Conservation (phyloP, 768 basidiomycete species). For the Hygrocybe punicea region DNA sequence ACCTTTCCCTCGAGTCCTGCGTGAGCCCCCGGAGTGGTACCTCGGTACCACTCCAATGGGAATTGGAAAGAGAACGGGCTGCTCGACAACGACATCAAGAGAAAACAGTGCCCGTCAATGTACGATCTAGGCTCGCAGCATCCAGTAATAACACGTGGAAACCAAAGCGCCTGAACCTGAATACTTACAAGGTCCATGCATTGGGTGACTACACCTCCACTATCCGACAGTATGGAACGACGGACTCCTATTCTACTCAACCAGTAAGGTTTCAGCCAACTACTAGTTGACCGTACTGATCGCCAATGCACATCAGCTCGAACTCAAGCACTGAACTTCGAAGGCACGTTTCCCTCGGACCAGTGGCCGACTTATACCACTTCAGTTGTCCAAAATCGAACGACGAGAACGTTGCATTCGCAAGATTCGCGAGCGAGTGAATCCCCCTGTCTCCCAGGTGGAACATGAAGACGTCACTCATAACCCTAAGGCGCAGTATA, state of each 20-base stretch:
- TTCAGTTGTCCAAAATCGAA: background rate
- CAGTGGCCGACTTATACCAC: constrained; percentile 13
- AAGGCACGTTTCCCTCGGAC: constrained; percentile 34
- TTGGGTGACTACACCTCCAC: constrained; percentile 23
- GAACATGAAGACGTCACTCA: background rate
- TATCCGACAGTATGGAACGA: background rate
- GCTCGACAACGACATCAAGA: too few species aligned
- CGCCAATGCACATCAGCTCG: constrained; percentile 32
- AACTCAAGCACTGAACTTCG: constrained; percentile 35
- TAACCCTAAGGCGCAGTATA: constrained; percentile 10
- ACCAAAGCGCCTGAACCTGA: constrained; percentile 16
- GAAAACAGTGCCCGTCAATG: too few species aligned
- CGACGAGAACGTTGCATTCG: too few species aligned
- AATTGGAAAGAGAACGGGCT: too few species aligned
- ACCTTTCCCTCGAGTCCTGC: too few species aligned
- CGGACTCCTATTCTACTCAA: constrained; percentile 24
- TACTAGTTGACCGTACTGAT: constrained; percentile 23
- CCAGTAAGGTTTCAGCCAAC: too few species aligned
- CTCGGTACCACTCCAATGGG: too few species aligned
- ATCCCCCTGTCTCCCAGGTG: background rate
- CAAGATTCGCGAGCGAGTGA: background rate
- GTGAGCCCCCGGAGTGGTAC: too few species aligned
- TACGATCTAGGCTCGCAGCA: background rate
- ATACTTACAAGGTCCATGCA: constrained; percentile 30
- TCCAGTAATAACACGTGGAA: background rate